Conservation (phyloP, 805 yeast genomes). For the Pichia phayaonensis region DNA sequence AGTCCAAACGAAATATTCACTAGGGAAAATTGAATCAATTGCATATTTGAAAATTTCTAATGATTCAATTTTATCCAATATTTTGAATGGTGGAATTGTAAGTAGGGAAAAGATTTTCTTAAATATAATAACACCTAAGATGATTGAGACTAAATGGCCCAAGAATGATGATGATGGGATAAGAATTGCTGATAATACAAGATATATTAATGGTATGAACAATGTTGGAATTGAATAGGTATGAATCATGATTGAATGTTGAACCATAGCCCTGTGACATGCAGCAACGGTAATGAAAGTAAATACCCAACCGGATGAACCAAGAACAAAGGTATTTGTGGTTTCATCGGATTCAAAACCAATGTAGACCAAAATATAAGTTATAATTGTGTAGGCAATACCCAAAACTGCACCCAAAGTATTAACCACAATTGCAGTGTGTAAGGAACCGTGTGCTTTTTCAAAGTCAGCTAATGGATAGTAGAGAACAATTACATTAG, state of each 20-base stretch:
- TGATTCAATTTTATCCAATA: constrained; percentile 57
- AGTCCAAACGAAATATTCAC: constrained; percentile 7
- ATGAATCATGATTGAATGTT: constrained; percentile 23
- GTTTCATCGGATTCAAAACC: constrained; percentile 40
- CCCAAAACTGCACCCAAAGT: constrained; percentile 64
- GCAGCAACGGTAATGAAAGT: constrained; percentile 54
- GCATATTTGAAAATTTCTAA: constrained; percentile 1
- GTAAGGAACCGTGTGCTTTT: constrained; percentile 68
- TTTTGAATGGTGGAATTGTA: constrained; percentile 57
- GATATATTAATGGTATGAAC: constrained; percentile 45
- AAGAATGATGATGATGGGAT: constrained; percentile 63
- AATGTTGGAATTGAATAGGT: constrained; percentile 48
- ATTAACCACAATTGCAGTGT: constrained; percentile 76
- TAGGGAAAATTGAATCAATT: constrained; percentile 6
- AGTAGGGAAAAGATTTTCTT: constrained; percentile 48
- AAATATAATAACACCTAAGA: constrained; percentile 58
- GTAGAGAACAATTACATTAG: constrained; percentile 50
- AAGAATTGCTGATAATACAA: constrained; percentile 42
- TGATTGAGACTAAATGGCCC: constrained; percentile 65
- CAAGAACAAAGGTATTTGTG: constrained; percentile 49
- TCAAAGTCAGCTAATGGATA: constrained; percentile 64
- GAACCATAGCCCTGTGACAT: constrained; percentile 15
- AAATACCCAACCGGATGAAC: constrained; percentile 71
- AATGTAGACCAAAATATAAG: constrained; percentile 48
- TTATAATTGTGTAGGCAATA: constrained; percentile 43